Conservation (phyloP, 345 rosid species). For the Sapria himalayana region DNA sequence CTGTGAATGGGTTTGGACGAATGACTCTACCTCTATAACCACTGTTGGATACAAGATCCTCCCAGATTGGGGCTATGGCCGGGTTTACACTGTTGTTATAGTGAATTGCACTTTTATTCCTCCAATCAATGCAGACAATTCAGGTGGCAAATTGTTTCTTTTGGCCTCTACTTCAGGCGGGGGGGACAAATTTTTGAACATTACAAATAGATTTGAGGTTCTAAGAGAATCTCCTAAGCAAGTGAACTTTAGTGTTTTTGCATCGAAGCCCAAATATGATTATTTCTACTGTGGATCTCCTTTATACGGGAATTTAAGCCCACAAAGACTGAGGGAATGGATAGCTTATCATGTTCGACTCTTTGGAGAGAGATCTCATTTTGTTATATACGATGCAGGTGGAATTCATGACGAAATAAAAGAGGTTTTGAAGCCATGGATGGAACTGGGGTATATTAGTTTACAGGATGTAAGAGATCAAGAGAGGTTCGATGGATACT, state of each 20-base stretch:
- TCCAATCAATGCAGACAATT: slow-evolving; percentile 32
- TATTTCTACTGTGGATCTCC: slow-evolving; percentile 79
- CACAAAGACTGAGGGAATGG: slow-evolving; percentile 77
- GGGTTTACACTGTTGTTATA: slow-evolving; percentile 66
- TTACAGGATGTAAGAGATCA: slow-evolving; percentile 61
- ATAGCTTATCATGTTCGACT: slow-evolving; percentile 59
- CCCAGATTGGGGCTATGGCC: slow-evolving; percentile 93
- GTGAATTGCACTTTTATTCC: slow-evolving; percentile 56
- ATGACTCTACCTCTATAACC: slow-evolving; percentile 9
- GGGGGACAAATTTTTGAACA: slow-evolving; percentile 29
- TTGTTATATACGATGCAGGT: slow-evolving; percentile 77
- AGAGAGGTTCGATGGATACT: slow-evolving; percentile 84
- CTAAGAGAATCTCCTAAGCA: slow-evolving; percentile 26
- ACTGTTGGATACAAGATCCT: slow-evolving; percentile 29
- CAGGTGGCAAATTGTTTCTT: slow-evolving; percentile 51
- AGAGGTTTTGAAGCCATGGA: slow-evolving; percentile 75
- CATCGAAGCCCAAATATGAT: slow-evolving; percentile 39
- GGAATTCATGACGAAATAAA: slow-evolving; percentile 55
- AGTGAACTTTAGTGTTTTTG: slow-evolving; percentile 20
- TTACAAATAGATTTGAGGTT: slow-evolving; percentile 38
- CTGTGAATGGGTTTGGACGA: slow-evolving; percentile 46
- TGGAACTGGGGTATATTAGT: slow-evolving; percentile 69
- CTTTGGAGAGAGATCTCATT: slow-evolving; percentile 55
- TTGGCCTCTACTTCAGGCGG: slow-evolving; percentile 59
- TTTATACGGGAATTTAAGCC: slow-evolving; percentile 54